A percentile compares a stretch with the other conserved stretches of the same genome.
phyloP scores from a whole-genome alignment of 2,329 filamentous ascomycete species.

The Ceratocystis cacaofunesta region DNA sequence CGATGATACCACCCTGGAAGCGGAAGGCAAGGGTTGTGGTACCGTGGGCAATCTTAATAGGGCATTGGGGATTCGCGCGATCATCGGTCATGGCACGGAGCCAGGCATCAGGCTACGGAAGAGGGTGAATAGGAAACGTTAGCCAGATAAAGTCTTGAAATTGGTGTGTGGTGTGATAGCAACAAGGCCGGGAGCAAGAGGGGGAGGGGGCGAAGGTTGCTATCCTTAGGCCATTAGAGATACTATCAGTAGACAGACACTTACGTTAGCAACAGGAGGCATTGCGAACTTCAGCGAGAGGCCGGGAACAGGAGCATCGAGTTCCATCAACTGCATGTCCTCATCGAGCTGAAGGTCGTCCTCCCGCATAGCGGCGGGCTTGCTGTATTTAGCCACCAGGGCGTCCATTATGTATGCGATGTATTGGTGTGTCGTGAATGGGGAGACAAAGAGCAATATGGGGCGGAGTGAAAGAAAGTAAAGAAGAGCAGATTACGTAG shows the following conservation, averaged over 20 bases:
- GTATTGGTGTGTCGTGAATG: not conserved
- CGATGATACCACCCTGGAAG: constrained; percentile 96
- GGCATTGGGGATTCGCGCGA: constrained; percentile 87
- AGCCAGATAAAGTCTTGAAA: not conserved
- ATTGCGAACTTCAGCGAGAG: constrained; percentile 89
- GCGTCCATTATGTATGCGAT: constrained; percentile 55
- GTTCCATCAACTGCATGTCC: constrained; percentile 53
- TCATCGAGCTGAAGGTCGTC: constrained; percentile 60
- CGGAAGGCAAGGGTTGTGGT: constrained; percentile 96
- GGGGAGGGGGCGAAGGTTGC: constrained; percentile 15
- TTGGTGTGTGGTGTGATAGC: not conserved
- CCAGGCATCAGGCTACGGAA: constrained; percentile 66
- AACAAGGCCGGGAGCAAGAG: not conserved
- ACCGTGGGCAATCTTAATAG: constrained; percentile 98
- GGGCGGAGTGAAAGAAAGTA: constrained; percentile 3
- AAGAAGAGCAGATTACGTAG: not conserved
- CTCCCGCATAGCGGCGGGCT: constrained; percentile 54
- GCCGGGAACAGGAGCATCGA: constrained; percentile 48
- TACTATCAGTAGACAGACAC: constrained; percentile 20
- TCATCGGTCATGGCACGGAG: constrained; percentile 95
- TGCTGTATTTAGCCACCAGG: constrained; percentile 82
- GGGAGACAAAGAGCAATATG: constrained; percentile 4
- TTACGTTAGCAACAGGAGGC: constrained; percentile 78
- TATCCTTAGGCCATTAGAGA: not conserved
- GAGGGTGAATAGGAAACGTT: constrained; percentile 8